Evolutionary conservation across 805 yeast species (phyloP).

Genomic region (Candida taoyuanica): DNA sequence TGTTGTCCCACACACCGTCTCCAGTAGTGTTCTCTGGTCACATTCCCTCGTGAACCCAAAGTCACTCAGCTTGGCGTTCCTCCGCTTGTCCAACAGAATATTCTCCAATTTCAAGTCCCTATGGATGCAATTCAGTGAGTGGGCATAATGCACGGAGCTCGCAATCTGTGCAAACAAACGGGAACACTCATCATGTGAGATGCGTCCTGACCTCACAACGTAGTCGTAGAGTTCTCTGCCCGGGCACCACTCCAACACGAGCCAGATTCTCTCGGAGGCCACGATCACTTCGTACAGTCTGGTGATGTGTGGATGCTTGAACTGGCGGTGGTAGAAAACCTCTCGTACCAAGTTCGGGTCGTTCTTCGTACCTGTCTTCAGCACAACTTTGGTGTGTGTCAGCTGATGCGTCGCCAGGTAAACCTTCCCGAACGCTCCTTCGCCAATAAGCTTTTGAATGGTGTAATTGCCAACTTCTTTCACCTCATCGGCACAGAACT

Average conservation of each 20-base stretch:
- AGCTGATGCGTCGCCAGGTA: constrained; percentile 77
- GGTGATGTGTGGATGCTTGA: constrained; percentile 79
- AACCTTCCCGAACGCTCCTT: constrained; percentile 90
- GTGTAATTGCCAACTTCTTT: constrained; percentile 77
- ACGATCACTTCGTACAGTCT: constrained; percentile 73
- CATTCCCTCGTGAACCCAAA: constrained; percentile 91
- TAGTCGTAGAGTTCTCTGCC: constrained; percentile 72
- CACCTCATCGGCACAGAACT: constrained; percentile 43
- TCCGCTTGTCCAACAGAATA: constrained; percentile 52
- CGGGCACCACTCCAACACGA: constrained; percentile 87
- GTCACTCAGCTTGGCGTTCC: constrained; percentile 75
- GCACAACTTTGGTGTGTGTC: constrained; percentile 72
- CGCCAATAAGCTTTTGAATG: constrained; percentile 73
- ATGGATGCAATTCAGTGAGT: constrained; percentile 72
- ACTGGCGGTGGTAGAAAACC: constrained; percentile 80
- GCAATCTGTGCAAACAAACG: constrained; percentile 58
- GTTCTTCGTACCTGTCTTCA: constrained; percentile 71
- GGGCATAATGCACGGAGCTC: constrained; percentile 63
- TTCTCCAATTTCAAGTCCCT: constrained; percentile 84
- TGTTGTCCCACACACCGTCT: constrained; percentile 89
- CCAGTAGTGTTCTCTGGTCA: constrained; percentile 50
- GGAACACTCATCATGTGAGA: constrained; percentile 47
- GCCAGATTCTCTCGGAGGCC: constrained; percentile 76
- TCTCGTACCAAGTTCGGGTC: constrained; percentile 90
- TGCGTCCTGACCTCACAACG: constrained; percentile 46